Evolutionary conservation across 805 yeast species (phyloP), one percentile per base, ranked within the genome.

Genomic region (Candida morakotiae): DNA sequence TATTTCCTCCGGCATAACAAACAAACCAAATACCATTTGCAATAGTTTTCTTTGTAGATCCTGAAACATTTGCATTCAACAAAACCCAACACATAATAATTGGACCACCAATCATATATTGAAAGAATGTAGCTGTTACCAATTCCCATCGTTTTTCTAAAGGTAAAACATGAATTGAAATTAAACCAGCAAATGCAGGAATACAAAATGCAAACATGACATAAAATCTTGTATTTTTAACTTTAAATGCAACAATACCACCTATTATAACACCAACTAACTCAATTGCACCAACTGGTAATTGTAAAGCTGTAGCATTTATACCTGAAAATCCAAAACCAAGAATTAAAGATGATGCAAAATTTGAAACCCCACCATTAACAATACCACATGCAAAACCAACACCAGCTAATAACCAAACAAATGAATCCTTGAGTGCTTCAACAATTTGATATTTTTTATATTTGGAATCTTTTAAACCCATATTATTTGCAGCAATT

Each of bases 261-360:
- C 52, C 57, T 15, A 50, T 43, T 22, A 55, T 48, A 9, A 62
- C 63, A 32, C 35, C 47, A 38, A 47, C 45, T 31, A 53, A 51
- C 34, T 53, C 58, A 34, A 56, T 47, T 3, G 59, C 59, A 6
- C 58, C 55, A 2, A 54, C 47, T 8, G 58, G 59, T 34, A 55
- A 40, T 38, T 55, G 56, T 31, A 56, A 44, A 5, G 52, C 53
- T 6, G 63, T 57, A 9, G 61, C 44, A 14, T 50, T 36, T 29
- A 61, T 43, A 2, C 61, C 51, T 27, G 46, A 41, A 47, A 55
- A 65, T 1, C 68, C 68, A 42, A 57, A 63, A 17, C 60, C 56
- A 31, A 42, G 43, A 16, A 67, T 46, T 21, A 65, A 41, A 9
- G 65, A 53, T 27, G 50, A 45, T 10, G 46, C 42, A 40, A 54